These are phyloP conservation scores for Powellomyces hirtus DNA, from an alignment of 192 early-diverging fungal genomes.

Conservation along the genomic window DNA sequence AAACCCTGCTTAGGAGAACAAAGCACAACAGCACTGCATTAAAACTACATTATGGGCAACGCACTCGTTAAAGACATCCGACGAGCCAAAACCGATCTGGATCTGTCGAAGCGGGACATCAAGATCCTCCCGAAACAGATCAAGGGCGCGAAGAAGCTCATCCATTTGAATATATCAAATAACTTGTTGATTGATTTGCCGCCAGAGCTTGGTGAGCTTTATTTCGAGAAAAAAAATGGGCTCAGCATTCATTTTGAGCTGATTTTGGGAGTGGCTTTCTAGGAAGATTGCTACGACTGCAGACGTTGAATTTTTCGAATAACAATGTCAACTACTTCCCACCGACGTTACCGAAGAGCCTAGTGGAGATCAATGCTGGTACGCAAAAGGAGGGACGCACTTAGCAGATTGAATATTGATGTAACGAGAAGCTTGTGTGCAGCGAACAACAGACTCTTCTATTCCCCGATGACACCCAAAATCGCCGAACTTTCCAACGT, in stretches of 20 bases:
- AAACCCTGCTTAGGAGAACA: too few relatives aligned
- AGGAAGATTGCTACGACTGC: conserved; percentile 27
- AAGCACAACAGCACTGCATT: too few relatives aligned
- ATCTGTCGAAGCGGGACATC: conserved; percentile 38
- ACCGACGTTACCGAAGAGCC: conserved; percentile 28
- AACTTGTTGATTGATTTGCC: conserved; percentile 41
- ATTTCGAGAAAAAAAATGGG: conserved; percentile 30
- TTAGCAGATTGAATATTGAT: too few relatives aligned
- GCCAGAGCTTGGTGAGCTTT: conserved; percentile 25
- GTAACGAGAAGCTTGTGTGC: neutral
- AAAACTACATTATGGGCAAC: conserved; percentile 35
- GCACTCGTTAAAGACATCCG: conserved; percentile 27
- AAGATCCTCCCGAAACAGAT: conserved; percentile 35
- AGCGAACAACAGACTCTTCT: conserved; percentile 48
- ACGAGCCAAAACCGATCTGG: conserved; percentile 28
- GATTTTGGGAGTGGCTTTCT: conserved; percentile 20
- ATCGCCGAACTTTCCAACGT: conserved; percentile 44
- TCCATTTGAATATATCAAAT: conserved; percentile 23
- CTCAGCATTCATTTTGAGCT: conserved; percentile 31
- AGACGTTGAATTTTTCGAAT: conserved; percentile 37
- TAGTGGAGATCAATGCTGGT: conserved; percentile 43
- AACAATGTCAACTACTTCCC: conserved; percentile 53
- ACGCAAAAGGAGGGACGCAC: too few relatives aligned
- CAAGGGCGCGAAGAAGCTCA: conserved; percentile 29
- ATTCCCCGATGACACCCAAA: conserved; percentile 46